These are phyloP conservation scores for Ophiostoma populinum DNA, from an alignment of 2,329 filamentous ascomycete genomes.

Conservation along the genomic window DNA sequence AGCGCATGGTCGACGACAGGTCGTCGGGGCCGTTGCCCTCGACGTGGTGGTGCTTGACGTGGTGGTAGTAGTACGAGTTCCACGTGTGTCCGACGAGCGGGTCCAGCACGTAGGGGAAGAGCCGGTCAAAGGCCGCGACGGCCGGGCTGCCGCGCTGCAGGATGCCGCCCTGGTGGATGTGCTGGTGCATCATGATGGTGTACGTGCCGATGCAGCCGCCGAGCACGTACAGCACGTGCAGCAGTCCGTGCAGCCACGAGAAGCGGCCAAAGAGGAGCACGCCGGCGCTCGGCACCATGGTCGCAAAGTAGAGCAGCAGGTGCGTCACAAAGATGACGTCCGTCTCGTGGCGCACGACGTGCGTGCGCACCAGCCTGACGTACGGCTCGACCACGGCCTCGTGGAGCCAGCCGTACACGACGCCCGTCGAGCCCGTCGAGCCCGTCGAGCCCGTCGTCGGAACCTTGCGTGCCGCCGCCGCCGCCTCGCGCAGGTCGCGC, in stretches of 20 bases:
- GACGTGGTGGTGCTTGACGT: conserved; percentile 74
- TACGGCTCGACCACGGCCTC: conserved; percentile 41
- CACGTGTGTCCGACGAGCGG: conserved; percentile 70
- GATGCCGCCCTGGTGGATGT: conserved; percentile 62
- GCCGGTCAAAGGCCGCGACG: conserved; percentile 32
- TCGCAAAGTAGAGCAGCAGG: conserved; percentile 52
- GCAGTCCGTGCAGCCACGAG: conserved; percentile 46
- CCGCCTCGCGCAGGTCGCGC: conserved; percentile 19
- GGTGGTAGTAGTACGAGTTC: conserved; percentile 75
- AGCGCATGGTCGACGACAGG: conserved; percentile 58
- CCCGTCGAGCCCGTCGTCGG: conserved; percentile 1
- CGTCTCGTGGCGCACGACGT: conserved; percentile 44
- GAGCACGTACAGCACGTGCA: conserved; percentile 47
- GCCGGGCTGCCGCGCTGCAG: conserved; percentile 31
- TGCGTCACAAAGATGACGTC: conserved; percentile 70
- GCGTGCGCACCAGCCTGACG: conserved; percentile 30
- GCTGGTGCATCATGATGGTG: conserved; percentile 70
- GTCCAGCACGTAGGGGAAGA: conserved; percentile 58
- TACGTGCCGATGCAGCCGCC: conserved; percentile 52
- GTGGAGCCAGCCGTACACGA: conserved; percentile 30
- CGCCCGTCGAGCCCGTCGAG: conserved; percentile 8
- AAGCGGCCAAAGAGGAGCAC: conserved; percentile 45
- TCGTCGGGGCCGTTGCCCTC: conserved; percentile 64
- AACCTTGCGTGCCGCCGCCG: conserved; percentile 4
- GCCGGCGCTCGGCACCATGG: conserved; percentile 51